Evolutionary conservation across 129 eudicot genomes (phyloP).

Genomic region (Mikania micrantha): DNA sequence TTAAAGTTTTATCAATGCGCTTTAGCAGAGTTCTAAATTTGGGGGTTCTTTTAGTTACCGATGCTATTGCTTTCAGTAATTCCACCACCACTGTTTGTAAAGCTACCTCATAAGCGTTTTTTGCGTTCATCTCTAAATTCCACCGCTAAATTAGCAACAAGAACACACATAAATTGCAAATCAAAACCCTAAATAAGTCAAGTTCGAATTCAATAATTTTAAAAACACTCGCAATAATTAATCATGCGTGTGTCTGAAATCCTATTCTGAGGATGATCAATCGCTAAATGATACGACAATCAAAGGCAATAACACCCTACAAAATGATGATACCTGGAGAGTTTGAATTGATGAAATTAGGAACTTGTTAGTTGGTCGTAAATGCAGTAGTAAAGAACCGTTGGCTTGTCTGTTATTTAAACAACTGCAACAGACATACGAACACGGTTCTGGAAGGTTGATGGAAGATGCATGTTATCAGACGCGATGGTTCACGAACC

Average conservation of each 20-base stretch:
- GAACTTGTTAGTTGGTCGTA: too few species aligned
- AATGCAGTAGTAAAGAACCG: too few species aligned
- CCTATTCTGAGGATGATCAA: too few species aligned
- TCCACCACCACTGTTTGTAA: constrained; percentile 1
- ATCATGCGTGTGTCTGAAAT: background rate
- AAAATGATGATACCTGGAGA: background rate
- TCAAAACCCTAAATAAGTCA: constrained; percentile 6
- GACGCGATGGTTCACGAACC: too few species aligned
- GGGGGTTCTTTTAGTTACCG: background rate
- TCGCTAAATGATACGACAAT: background rate
- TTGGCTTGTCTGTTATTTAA: too few species aligned
- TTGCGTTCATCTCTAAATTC: constrained; percentile 1
- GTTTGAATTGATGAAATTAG: background rate
- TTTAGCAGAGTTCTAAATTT: constrained; percentile 20
- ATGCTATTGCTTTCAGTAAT: constrained; percentile 1
- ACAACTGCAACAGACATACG: too few species aligned
- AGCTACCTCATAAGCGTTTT: background rate
- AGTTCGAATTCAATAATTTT: background rate
- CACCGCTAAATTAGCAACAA: background rate
- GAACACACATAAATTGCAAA: background rate
- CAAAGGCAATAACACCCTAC: background rate
- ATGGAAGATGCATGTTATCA: too few species aligned
- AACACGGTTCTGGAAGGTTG: too few species aligned
- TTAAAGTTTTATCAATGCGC: constrained; percentile 14
- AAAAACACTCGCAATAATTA: background rate